A percentile compares a stretch with the other conserved stretches of the same genome.
Conservation (phyloP, 1,139 yeast species). For the Pichia sp. region DNA sequence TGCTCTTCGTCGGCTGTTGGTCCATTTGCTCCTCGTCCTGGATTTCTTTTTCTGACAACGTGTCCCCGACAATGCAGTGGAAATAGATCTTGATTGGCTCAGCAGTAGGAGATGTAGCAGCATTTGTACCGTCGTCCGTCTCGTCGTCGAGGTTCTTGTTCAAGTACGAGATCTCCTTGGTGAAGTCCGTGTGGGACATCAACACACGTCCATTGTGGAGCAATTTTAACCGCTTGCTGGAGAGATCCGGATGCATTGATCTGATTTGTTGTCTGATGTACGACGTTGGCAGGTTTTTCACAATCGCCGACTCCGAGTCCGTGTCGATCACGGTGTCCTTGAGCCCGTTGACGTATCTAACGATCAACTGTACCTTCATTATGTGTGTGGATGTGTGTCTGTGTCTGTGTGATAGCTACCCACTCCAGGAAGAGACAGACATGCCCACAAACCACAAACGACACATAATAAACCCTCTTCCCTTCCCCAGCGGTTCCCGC, state of each 20-base stretch:
- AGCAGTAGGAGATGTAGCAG: conserved; percentile 13
- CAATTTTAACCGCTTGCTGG: conserved; percentile 59
- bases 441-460: too few relatives aligned
- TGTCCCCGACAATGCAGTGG: conserved; percentile 83
- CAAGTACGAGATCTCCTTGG: conserved; percentile 42
- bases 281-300: conserved; percentile 39
- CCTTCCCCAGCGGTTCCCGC: not conserved
- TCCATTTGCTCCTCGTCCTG: conserved; percentile 63
- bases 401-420: not conserved
- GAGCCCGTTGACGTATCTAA: conserved; percentile 51
- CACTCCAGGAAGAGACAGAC: not conserved
- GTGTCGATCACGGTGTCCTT: conserved; percentile 40
- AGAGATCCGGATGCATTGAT: conserved; percentile 34
- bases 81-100: conserved; percentile 45
- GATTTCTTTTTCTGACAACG: conserved; percentile 55
- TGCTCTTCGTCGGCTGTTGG: conserved; percentile 44
- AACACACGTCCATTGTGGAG: conserved; percentile 75
- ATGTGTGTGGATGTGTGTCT: not conserved
- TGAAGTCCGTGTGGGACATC: conserved; percentile 56
- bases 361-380: conserved; percentile 36
- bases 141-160: conserved; percentile 7
- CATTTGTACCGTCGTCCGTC: conserved; percentile 9
- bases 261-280: conserved; percentile 47
- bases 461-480: not conserved
- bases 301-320: conserved; percentile 23